Base-by-base conservation (phyloP, 257 asterid genomes). In the Solanum piurae region DNA sequence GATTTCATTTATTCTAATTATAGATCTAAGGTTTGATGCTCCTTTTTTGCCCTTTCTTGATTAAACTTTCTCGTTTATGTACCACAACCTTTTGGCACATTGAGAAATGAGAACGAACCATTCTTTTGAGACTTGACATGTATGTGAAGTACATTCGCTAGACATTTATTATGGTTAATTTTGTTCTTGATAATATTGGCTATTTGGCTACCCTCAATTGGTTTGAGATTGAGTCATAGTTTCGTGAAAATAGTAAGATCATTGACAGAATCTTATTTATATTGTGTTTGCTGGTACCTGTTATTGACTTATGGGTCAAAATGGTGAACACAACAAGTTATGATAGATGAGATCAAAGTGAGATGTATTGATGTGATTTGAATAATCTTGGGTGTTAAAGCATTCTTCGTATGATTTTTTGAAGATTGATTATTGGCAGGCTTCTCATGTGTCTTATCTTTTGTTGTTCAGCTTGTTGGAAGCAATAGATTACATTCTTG, bases 401-500 rank as follows among this genome's bases (percentile, higher is more conserved):
- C 31, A 73, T 73, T 36, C 16, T 34, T 34, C 13, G 0, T 33
- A 34, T 72, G 25, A 72, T 34, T 27, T 72, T n/a, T 73, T 73
- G 49, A 34, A 34, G 42, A 80, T 88, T 84, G 85, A 83, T 49
- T 16, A n/a, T 34, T 68, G 42, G 29, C 23, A 7, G 34, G 25
- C 4, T 84, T 84, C 37, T 84, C 25, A 29, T 25, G 18, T 25
- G 10, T 64, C 37, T 42, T 64, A 18, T 84, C 62, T n/a, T 64
- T 29, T 38, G 46, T 34, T 64, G 40, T 89, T 62, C 91, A 96
- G 99, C 91, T 90, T 96, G 91, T 83, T 92, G 91, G 97, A 95
- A 84, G 98, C 96, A 46, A 91, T 96, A 66, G 97, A 95, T 83
- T 90, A 33, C 94, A 92, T 95, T 25, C 93, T 95, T 38, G 98